Percentiles rank a stretch among this genome's conserved stretches.
Conservation (phyloP, 148 eudicot genomes). For the Cornus controversa region DNA sequence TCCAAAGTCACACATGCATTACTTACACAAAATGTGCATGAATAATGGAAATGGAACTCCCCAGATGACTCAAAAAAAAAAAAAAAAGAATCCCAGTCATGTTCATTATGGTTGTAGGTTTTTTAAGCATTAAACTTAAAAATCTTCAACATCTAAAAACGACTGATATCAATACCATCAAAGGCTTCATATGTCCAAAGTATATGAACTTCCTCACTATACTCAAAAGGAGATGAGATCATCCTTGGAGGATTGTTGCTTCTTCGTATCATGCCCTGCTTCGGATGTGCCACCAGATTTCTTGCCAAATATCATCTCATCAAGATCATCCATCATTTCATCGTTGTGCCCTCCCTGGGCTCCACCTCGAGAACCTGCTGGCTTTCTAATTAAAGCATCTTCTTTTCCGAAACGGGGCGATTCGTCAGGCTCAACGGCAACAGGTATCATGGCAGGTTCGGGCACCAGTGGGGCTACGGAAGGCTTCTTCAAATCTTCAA, state of each 20-base stretch:
- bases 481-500: slow-evolving; percentile 71
- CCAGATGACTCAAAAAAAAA: neutral
- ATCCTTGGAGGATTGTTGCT: slow-evolving; percentile 58
- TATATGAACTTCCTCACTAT: neutral
- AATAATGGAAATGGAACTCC: neutral
- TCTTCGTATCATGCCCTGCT: slow-evolving; percentile 43
- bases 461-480: slow-evolving; percentile 42
- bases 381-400: slow-evolving; percentile 64
- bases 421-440: slow-evolving; percentile 91
- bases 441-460: slow-evolving; percentile 91
- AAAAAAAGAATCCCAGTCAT: neutral
- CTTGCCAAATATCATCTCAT: slow-evolving; percentile 93
- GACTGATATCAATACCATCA: neutral
- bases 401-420: slow-evolving; percentile 63
- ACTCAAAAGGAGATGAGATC: slow-evolving; percentile 65
- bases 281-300: slow-evolving; percentile 59
- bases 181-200: neutral
- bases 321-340: slow-evolving; percentile 96
- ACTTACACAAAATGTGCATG: neutral
- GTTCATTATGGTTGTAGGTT: too few species aligned
- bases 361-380: slow-evolving; percentile 42
- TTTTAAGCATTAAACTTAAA: slow-evolving; percentile 4
- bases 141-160: neutral
- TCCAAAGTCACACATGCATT: slow-evolving; percentile 9
- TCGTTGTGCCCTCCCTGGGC: slow-evolving; percentile 56